phyloP scores from a whole-genome alignment of 805 yeast genomes.

The Citeromyces nyonsensis region DNA sequence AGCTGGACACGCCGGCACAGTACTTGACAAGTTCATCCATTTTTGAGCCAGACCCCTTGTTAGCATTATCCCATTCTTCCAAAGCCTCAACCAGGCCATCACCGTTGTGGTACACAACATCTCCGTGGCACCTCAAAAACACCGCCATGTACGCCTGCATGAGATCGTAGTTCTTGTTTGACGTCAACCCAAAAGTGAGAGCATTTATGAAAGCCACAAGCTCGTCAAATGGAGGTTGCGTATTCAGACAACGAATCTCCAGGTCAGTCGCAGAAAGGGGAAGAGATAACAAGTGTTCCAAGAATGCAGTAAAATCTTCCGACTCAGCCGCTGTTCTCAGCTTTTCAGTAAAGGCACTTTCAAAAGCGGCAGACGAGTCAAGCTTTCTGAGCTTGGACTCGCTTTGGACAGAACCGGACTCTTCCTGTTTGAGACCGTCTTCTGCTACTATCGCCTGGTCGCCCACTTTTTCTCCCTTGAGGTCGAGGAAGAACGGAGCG shows the following conservation, averaged over 20 bases:
- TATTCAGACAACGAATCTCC: slow-evolving; percentile 69
- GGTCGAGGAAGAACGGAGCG: slow-evolving; percentile 65
- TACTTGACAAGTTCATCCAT: slow-evolving; percentile 61
- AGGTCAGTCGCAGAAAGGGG: slow-evolving; percentile 74
- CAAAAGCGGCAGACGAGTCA: slow-evolving; percentile 31
- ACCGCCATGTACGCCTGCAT: slow-evolving; percentile 69
- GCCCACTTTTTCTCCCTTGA: slow-evolving; percentile 54
- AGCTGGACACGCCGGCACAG: slow-evolving; percentile 65
- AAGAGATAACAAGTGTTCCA: slow-evolving; percentile 35
- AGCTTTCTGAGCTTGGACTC: slow-evolving; percentile 17
- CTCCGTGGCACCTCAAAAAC: slow-evolving; percentile 71
- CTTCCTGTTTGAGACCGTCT: slow-evolving; percentile 9
- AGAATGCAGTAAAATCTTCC: slow-evolving; percentile 29
- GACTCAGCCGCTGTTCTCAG: slow-evolving; percentile 34
- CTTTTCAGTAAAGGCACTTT: slow-evolving; percentile 55
- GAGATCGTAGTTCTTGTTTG: slow-evolving; percentile 56
- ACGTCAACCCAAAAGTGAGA: slow-evolving; percentile 36
- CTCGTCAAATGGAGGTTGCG: slow-evolving; percentile 54
- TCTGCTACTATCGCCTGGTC: slow-evolving; percentile 46
- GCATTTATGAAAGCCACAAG: slow-evolving; percentile 53
- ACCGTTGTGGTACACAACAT: slow-evolving; percentile 34
- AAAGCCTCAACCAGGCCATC: slow-evolving; percentile 26
- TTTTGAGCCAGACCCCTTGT: slow-evolving; percentile 22
- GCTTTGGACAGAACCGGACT: slow-evolving; percentile 14
- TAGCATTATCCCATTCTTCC: slow-evolving; percentile 28